Conservation (phyloP, 2,329 filamentous ascomycete genomes). For the Talaromyces albobiverticillius region DNA sequence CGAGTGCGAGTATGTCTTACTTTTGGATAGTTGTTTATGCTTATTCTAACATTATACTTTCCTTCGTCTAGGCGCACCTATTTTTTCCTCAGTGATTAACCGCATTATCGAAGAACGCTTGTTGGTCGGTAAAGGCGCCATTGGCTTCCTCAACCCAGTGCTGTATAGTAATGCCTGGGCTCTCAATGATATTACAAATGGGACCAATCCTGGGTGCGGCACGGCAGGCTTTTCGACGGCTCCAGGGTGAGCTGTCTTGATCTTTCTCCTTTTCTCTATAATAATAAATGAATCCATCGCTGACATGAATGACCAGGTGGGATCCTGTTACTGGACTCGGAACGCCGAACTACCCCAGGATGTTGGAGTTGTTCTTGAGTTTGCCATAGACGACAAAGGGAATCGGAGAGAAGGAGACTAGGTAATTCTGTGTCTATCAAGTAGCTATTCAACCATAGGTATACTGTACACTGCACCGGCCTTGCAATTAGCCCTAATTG, state of each 20-base stretch:
- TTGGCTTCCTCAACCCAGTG: constrained; percentile 63
- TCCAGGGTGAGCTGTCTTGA: neutral
- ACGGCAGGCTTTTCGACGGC: neutral
- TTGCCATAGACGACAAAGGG: neutral
- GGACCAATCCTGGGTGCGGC: neutral
- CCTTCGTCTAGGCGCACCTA: constrained; percentile 42
- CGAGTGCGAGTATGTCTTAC: constrained; percentile 40
- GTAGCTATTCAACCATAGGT: too few relatives aligned
- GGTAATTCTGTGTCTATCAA: too few relatives aligned
- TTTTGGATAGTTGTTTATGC: too few relatives aligned
- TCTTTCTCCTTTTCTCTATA: neutral
- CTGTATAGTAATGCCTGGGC: constrained; percentile 40
- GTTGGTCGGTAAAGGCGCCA: constrained; percentile 42
- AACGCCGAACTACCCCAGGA: constrained; percentile 29
- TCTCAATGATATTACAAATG: constrained; percentile 9
- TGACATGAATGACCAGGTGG: constrained; percentile 22
- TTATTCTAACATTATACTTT: neutral
- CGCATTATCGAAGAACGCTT: constrained; percentile 63
- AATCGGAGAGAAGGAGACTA: constrained; percentile 4
- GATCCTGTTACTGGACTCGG: constrained; percentile 31
- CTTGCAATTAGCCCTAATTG: too few relatives aligned
- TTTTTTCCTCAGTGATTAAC: constrained; percentile 57
- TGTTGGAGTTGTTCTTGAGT: constrained; percentile 31
- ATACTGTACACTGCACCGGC: too few relatives aligned
- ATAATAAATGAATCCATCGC: neutral